Conservation (phyloP, 192 early-diverging fungal genomes). For the Coemansia sp. region DNA sequence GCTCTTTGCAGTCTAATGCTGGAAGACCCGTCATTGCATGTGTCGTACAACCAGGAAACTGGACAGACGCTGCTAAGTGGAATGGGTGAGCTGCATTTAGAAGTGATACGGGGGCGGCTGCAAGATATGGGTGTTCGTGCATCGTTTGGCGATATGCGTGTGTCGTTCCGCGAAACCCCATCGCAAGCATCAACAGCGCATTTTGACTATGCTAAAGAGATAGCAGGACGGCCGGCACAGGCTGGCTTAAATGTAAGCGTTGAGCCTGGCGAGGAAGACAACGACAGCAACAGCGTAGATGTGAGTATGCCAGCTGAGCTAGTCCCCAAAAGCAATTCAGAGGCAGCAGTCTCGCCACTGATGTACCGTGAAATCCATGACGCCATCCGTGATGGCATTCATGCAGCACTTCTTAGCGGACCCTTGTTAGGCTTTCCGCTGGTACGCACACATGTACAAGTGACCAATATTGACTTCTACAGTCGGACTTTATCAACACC, state of each 20-base stretch:
- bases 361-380: constrained; percentile 25
- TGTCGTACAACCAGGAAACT: constrained; percentile 74
- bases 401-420: constrained; percentile 69
- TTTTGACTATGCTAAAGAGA: constrained; percentile 64
- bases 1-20: constrained; percentile 71
- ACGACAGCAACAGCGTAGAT: constrained; percentile 16
- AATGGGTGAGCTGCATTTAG: constrained; percentile 94
- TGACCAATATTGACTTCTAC: constrained; percentile 57
- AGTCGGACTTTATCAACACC: constrained; percentile 56
- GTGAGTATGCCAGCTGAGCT: constrained; percentile 16
- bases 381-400: constrained; percentile 66
- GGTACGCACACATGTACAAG: constrained; percentile 58
- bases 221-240: constrained; percentile 66
- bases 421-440: constrained; percentile 77
- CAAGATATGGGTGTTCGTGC: constrained; percentile 73
- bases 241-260: constrained; percentile 60
- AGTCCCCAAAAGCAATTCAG: neutral
- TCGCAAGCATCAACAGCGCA: constrained; percentile 28
- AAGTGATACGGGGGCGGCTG: constrained; percentile 83
- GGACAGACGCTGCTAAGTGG: constrained; percentile 86
- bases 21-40: constrained; percentile 85
- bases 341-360: neutral
- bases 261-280: constrained; percentile 35
- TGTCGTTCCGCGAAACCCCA: constrained; percentile 82
- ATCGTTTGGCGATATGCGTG: constrained; percentile 79